Evolutionary conservation across 108 stramenopile species (phyloP).

Genomic region (Skeletonema tropicum): DNA sequence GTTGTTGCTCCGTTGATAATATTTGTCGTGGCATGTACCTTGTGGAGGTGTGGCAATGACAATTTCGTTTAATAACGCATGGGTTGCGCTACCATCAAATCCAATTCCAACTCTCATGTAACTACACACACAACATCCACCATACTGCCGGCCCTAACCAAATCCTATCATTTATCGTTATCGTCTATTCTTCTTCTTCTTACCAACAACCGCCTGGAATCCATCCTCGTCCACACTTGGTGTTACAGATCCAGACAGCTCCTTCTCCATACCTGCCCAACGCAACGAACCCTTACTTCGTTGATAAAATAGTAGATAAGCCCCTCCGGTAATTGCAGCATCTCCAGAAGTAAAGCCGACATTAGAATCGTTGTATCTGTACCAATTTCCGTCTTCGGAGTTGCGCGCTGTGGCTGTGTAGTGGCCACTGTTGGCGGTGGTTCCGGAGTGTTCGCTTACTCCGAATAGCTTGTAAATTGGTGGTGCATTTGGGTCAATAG

Average conservation of each 20-base stretch:
- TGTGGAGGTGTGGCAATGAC: no score
- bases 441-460: constrained; percentile 81
- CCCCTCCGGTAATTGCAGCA: constrained; percentile 78
- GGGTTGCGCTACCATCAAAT: no score
- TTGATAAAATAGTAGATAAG: constrained; percentile 83
- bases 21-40: no score
- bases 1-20: no score
- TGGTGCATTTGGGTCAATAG: constrained; percentile 69
- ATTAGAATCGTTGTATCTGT: constrained; percentile 82
- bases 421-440: constrained; percentile 83
- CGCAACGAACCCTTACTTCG: constrained; percentile 60
- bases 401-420: constrained; percentile 89
- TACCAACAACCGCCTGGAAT: constrained; percentile 33
- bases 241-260: constrained; percentile 32
- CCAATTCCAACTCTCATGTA: no score
- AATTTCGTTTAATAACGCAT: no score
- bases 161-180: neutral
- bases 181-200: constrained; percentile 27
- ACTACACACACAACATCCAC: no score
- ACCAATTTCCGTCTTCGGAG: constrained; percentile 78
- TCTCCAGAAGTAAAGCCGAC: constrained; percentile 77
- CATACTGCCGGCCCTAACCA: no score
- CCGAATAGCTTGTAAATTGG: constrained; percentile 86
- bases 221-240: constrained; percentile 35
- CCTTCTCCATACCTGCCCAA: constrained; percentile 85